Base-by-base conservation (phyloP, 164 flowering plant species). In the Tinospora cordifolia region DNA sequence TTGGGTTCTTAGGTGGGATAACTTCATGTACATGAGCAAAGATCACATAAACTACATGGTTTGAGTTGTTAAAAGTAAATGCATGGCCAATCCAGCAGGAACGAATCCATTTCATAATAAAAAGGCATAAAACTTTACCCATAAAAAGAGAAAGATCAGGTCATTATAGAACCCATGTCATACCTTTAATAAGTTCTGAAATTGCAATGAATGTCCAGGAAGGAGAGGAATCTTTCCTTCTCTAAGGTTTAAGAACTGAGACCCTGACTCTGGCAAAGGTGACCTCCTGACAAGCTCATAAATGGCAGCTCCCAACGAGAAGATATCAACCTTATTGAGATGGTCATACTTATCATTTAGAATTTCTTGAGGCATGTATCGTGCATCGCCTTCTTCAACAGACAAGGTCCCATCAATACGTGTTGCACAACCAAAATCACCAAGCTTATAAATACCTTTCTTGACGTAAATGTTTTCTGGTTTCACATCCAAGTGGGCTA, bases 401-500 rank as follows among this genome's bases (percentile, higher is more conserved):
- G 97, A 90, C 60, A 94, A 78, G 80, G 89, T 90, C 63, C 79
- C 75, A 73, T 92, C 82, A 2, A 90, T 74, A 14, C 84, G 90
- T 34, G 93, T 92, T 41, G 97, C 92, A 80, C 97, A 89, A 69
- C 99, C 99, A 78, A 94, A 90, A 77, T 94, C 99, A 58, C 99
- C 99, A 75, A 94, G 96, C 79, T 94, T 94, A 75, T 85, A 92
- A 71, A 85, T 77, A 72, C 93, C 91, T 70, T 86, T 78, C 76
- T 88, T 94, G 40, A 90, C 86, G 85, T 90, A 94, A 77, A 94
- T 90, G 82, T 94, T 94, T 67, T 94, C 98, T 58, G 94, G 97
- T 73, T 93, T 93, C 22, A 91, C 87, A 77, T 91, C 98, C 65
- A 91, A 76, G 69, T 93, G 98, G 72, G 89, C 92, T 60, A 91